These are phyloP conservation scores for Diplotaxis tenuifolia DNA, from an alignment of 345 rosid genomes.

Conservation along the genomic window DNA sequence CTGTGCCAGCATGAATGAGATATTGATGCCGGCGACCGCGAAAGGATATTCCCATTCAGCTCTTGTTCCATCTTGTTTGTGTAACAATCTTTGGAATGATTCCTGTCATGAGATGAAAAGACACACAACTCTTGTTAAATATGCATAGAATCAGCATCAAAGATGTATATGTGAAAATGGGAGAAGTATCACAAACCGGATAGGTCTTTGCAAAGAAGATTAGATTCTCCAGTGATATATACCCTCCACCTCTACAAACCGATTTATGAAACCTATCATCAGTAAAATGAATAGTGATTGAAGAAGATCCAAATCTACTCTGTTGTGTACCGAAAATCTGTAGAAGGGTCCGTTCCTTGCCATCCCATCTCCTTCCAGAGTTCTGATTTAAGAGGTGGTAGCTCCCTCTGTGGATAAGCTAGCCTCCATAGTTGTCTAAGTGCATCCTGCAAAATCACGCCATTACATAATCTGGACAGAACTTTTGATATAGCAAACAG, in stretches of 20 bases:
- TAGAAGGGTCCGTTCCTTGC: conserved; percentile 99
- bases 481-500: background rate
- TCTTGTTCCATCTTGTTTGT: conserved; percentile 79
- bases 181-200: conserved; percentile 63
- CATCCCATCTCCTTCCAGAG: conserved; percentile 99
- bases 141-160: background rate
- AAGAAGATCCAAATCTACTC: background rate
- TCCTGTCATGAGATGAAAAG: conserved; percentile 47
- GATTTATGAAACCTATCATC: conserved; percentile 1
- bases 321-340: conserved; percentile 75
- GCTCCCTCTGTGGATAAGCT: conserved; percentile 81
- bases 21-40: conserved; percentile 91
- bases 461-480: background rate
- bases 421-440: conserved; percentile 82
- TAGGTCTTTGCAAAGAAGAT: conserved; percentile 71
- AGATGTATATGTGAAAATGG: background rate
- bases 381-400: conserved; percentile 84
- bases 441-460: conserved; percentile 59
- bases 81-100: conserved; percentile 73
- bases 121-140: conserved; percentile 1
- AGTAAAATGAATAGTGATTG: background rate
- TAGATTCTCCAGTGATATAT: conserved; percentile 86
- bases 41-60: conserved; percentile 99
- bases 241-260: conserved; percentile 87
- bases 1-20: conserved; percentile 87